Evolutionary conservation across 371 early-diverging fungal species (phyloP), one percentile per base, ranked within the genome.

Genomic region (Rhizopus arrhizus): DNA sequence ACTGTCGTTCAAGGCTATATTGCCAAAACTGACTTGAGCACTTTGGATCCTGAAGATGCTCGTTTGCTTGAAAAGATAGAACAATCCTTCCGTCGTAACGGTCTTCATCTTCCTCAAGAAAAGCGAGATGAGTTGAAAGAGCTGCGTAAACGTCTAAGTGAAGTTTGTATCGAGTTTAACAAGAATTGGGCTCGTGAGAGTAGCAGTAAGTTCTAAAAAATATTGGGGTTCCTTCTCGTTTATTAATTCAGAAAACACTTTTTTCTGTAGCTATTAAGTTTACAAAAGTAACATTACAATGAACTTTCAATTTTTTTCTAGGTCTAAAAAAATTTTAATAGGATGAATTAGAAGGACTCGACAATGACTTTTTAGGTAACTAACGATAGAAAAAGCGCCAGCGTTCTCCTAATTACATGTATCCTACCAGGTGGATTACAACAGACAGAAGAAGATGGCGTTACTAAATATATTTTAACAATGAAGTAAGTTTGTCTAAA

Each of bases 311-410:
- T 16, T 13, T 15, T 2, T 15, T 40, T 38, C 11, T 11, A 47
- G 7, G 58, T 28, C 10, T 15, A 15, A n/a, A 33, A 57, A 22
- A 16, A 22, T 42, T 41, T 31, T 77, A 78, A 49, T 65, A 77
- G 65, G 85, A 88, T 36, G 91, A 93, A 59, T 75, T 93, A 29
- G 88, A 86, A 22, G 93, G 93, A 11, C 71, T 93, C 68, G 86
- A 89, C 12, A 85, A 82, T 22, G 88, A 89, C 66, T 92, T 88
- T 68, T 73, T 92, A 41, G 83, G 84, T 59, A 75, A 72, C 45
- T 13, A 31, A 4, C 38, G 38, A 42, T 32, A 31, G 5, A 38
- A 12, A 38, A 12, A 38, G 16, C 48, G 56, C 46, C 45, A 35
- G 33, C 49, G 58, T 5, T 49, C 16, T 15, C 6, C 35, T 46